Percentiles rank a stretch among this genome's conserved stretches.
Evolutionary conservation across 2,329 filamentous ascomycete species (phyloP).

Genomic region (Chalaropsis thielavioides): DNA sequence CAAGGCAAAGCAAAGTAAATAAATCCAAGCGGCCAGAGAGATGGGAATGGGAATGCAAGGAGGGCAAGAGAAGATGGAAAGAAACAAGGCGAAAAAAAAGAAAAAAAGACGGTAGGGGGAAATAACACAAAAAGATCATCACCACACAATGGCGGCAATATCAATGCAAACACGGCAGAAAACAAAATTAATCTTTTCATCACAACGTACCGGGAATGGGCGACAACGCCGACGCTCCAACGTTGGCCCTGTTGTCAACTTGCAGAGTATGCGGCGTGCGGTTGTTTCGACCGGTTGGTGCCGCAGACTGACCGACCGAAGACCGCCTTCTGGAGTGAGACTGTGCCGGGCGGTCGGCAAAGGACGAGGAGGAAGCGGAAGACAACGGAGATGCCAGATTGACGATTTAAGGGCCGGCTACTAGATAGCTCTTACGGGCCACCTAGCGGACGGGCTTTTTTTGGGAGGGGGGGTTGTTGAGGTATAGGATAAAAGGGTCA

Average conservation of each 20-base stretch:
- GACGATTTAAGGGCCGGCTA: constrained; percentile 16
- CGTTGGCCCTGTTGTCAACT: constrained; percentile 10
- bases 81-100: too few species aligned
- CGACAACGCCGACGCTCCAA: constrained; percentile 11
- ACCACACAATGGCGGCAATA: not conserved
- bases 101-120: not conserved
- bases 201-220: constrained; percentile 16
- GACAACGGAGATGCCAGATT: constrained; percentile 20
- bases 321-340: constrained; percentile 39
- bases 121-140: not conserved
- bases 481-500: not conserved
- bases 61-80: not conserved
- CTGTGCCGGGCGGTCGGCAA: constrained; percentile 34
- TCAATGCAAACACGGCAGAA: not conserved
- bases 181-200: not conserved
- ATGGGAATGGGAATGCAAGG: not conserved
- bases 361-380: constrained; percentile 39
- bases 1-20: not conserved
- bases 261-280: constrained; percentile 14
- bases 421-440: constrained; percentile 16
- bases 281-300: constrained; percentile 22
- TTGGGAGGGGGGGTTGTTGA: constrained; percentile 17
- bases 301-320: constrained; percentile 28
- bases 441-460: constrained; percentile 17
- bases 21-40: not conserved